Base-by-base conservation (phyloP, 768 basidiomycete genomes). In the Phlebiopsis flavidoalba region DNA sequence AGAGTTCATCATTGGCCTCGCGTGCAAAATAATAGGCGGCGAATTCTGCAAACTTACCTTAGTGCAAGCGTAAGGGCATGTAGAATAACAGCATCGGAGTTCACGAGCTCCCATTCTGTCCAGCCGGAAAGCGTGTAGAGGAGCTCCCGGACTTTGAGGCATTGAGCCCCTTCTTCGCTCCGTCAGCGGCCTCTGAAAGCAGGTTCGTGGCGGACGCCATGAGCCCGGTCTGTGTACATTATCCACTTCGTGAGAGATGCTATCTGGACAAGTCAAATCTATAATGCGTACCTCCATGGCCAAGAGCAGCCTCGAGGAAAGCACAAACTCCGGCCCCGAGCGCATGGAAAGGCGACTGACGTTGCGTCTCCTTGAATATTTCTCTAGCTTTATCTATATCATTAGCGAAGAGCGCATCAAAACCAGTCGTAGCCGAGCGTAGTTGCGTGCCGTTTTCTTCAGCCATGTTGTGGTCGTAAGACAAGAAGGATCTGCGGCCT, bases 91-190 rank as follows among this genome's bases (percentile, higher is more conserved):
- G 86, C 82, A 66, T 93, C 91, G 0, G 91, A 86, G 63, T 85
- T 81, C 11, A 92, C 69, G 43, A 93, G 79, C 66, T 93, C 91
- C 81, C 84, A 93, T 65, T 93, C 90, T 8, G 87, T 69, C 88
- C 89, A 1, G 86, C 74, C 3, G 80, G 70, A 68, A 88, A 90
- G 12, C 77, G 74, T 19, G 77, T 73, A 8, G 63, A 65, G 43
- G 66, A 66, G 51, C 62, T 67, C 40, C 51, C 74, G 57, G 67
- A 67, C 71, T 76, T 76, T 60, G 74, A 71, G 56, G 64, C 50
- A 64, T 75, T 77, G 57, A 74, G 71, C 53, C 82, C 79, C 60
- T 80, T 84, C 67, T 81, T 83, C 0, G 88, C 79, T 3, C 80
- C 83, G 0, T 83, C 81, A 65, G 89, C 87, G 0, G 89, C 82